Conservation (phyloP, 495 filamentous ascomycete species). For the Podospora tetraspora region DNA sequence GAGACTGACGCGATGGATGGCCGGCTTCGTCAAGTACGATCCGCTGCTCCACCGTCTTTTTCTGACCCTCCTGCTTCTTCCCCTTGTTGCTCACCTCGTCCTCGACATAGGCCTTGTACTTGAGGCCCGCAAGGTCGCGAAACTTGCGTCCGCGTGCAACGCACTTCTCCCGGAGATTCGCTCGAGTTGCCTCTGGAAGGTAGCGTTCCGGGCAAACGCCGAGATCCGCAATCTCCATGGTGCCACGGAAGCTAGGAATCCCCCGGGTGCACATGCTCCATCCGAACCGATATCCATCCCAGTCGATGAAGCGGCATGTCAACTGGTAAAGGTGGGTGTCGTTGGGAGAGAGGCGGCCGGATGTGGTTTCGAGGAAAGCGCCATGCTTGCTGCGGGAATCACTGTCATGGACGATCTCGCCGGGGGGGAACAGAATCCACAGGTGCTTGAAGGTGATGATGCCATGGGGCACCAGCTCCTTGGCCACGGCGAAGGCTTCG, state of each 20-base stretch:
- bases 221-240: conserved; percentile 41
- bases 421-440: conserved; percentile 32
- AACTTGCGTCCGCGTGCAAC: conserved; percentile 29
- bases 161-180: conserved; percentile 22
- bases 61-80: background rate
- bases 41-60: background rate
- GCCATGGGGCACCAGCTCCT: conserved; percentile 19
- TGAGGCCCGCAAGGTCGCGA: conserved; percentile 44
- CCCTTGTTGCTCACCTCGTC: background rate
- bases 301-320: background rate
- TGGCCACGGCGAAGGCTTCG: conserved; percentile 20
- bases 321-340: background rate
- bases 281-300: background rate
- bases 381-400: conserved; percentile 44
- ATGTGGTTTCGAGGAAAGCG: conserved; percentile 33
- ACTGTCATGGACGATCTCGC: conserved; percentile 22
- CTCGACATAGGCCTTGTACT: conserved; percentile 51
- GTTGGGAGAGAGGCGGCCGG: background rate
- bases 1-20: background rate
- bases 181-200: conserved; percentile 37
- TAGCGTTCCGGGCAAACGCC: conserved; percentile 46
- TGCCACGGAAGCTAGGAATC: conserved; percentile 38
- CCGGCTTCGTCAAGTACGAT: conserved; percentile 1
- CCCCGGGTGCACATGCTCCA: background rate
- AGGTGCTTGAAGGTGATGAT: conserved; percentile 26